Evolutionary conservation across 371 early-diverging fungal species (phyloP), one percentile per base, ranked within the genome.

Genomic region (Mucor indicus): DNA sequence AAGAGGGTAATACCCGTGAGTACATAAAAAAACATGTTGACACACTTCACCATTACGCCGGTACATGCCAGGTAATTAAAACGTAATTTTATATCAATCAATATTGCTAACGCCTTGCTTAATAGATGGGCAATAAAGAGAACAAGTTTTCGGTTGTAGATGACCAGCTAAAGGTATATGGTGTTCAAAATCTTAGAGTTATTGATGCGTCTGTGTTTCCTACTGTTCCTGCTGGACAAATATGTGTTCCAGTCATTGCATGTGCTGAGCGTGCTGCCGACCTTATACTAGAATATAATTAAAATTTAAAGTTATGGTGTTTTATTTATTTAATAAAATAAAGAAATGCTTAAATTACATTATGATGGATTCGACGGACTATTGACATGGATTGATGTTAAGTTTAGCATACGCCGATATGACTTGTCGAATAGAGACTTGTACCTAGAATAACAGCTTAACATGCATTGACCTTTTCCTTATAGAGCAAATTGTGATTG

Each of bases 151-250:
- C 54, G 12, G 80, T 79, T 0, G 74, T 67, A 3, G 72, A 74
- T 46, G 17, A 31, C 17, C 60, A 64, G 24, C 44, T 80, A 32
- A 55, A 57, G 13, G 77, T 80, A 1, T 50, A 72, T 22, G 70
- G 70, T 8, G 33, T 64, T 2, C 59, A 62, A 1, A 53, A 62
- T 3, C 49, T 80, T 17, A 52, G 80, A 5, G 69, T 80, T 1
- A 60, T 77, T 10, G 80, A 80, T 48, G 70, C 74, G 1, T 70
- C 75, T 11, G 55, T 69, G 36, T 71, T 77, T 38, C 80, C 80
- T 16, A 49, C 33, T 11, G 45, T 67, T 1, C 60, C 60, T 15
- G 57, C 57, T 9, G 67, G 67, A 8, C 62, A 62, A 44, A 62
- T 53, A 21, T 62, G 62, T 17, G 57, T 53, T 22, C 62, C 62